Conservation (phyloP, 352 stramenopile genomes). For the Nothophytophthora sp. region DNA sequence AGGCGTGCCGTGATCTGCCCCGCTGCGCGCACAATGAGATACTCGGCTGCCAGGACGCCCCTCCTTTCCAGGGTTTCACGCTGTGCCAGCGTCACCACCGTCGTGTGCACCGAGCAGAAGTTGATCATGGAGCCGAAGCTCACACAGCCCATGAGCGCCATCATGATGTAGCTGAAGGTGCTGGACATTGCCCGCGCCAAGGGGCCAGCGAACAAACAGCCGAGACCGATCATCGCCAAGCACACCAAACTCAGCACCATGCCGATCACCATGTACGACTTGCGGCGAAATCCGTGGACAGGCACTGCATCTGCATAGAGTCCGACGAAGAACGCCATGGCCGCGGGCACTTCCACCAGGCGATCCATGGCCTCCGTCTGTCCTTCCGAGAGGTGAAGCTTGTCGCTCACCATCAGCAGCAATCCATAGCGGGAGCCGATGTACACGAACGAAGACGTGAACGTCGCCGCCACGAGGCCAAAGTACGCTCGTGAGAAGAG, state of each 20-base stretch:
- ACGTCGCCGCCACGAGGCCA: constrained; percentile 45
- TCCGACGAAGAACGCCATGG: constrained; percentile 82
- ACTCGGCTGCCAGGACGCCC: constrained; percentile 50
- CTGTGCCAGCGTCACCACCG: constrained; percentile 52
- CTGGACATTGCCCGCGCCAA: constrained; percentile 7
- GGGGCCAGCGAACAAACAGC: constrained; percentile 23
- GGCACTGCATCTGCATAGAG: constrained; percentile 81
- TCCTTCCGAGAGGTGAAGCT: constrained; percentile 29
- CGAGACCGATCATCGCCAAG: constrained; percentile 18
- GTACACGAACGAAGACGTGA: constrained; percentile 51
- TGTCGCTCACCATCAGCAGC: constrained; percentile 26
- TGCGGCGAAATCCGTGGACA: constrained; percentile 70
- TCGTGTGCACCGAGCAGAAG: constrained; percentile 51
- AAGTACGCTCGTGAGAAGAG: constrained; percentile 40
- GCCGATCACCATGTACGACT: constrained; percentile 84
- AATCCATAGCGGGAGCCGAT: constrained; percentile 33
- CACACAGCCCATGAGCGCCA: constrained; percentile 38
- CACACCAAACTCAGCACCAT: constrained; percentile 37
- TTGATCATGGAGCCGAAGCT: constrained; percentile 56
- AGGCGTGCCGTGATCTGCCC: constrained; percentile 29
- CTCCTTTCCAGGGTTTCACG: constrained; percentile 36
- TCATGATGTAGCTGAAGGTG: constrained; percentile 35
- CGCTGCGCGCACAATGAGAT: constrained; percentile 35
- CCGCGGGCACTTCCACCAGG: constrained; percentile 66
- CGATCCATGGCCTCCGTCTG: constrained; percentile 37